Percentiles rank a stretch among this genome's conserved stretches.
Conservation (phyloP, 1,284 basidiomycete species). For the Mycena citricolor region DNA sequence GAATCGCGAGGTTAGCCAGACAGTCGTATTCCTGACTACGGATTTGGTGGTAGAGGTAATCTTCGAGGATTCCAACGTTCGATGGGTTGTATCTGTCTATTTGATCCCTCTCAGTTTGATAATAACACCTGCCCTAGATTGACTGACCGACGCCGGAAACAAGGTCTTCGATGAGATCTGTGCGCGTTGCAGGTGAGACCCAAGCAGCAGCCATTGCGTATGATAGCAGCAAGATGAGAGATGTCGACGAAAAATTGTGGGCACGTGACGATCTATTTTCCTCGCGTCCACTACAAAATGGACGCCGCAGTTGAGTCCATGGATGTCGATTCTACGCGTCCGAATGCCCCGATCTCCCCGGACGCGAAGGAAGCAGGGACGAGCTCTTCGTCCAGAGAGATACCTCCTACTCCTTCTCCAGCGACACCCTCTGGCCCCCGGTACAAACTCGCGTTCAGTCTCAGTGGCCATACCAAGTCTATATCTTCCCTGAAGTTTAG, state of each 20-base stretch:
- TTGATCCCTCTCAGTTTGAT: constrained; percentile 7
- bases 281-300: neutral
- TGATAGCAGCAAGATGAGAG: neutral
- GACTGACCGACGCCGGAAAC: constrained; percentile 88
- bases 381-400: too few relatives aligned
- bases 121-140: neutral
- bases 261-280: constrained; percentile 2
- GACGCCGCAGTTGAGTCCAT: constrained; percentile 2
- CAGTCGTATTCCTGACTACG: constrained; percentile 90
- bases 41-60: constrained; percentile 92
- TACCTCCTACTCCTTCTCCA: constrained; percentile 4
- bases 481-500: constrained; percentile 85
- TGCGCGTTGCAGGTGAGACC: constrained; percentile 71
- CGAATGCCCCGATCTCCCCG: constrained; percentile 5
- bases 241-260: neutral
- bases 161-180: constrained; percentile 85
- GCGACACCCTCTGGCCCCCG: constrained; percentile 27
- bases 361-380: too few relatives aligned
- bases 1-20: constrained; percentile 71
- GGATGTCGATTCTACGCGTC: constrained; percentile 19
- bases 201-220: constrained; percentile 59
- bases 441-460: constrained; percentile 47
- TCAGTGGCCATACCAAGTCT: constrained; percentile 74
- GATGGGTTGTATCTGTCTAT: constrained; percentile 95
- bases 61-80: constrained; percentile 89